phyloP scores from a whole-genome alignment of 2,329 filamentous ascomycete species.

The Talaromyces sp. region DNA sequence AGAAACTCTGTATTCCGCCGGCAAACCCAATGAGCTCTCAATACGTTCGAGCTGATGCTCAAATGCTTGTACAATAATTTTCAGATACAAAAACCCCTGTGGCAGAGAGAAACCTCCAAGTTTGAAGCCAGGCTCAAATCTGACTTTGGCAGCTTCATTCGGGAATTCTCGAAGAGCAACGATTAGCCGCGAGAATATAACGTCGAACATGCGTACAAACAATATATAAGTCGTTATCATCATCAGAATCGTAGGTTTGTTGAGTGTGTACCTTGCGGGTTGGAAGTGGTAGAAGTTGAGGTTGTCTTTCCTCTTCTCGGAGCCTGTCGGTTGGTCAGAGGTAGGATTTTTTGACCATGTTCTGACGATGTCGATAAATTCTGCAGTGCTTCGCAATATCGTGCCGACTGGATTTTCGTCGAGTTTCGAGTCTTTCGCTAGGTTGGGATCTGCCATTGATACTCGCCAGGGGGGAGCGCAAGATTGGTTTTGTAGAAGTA shows the following conservation, averaged over 20 bases:
- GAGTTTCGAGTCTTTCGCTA: background rate
- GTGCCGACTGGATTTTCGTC: background rate
- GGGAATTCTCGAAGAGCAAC: conserved; percentile 2
- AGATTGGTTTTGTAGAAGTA: background rate
- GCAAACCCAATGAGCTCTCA: background rate
- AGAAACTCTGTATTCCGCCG: background rate
- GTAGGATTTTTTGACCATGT: background rate
- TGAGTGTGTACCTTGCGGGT: background rate
- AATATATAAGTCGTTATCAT: conserved; percentile 12
- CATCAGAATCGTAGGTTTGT: conserved; percentile 7
- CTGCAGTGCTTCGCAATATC: background rate
- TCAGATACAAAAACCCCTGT: conserved; percentile 1
- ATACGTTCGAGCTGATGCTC: background rate
- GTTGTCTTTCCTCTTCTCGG: background rate
- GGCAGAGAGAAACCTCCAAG: conserved; percentile 7
- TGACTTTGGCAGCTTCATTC: background rate
- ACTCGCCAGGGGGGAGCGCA: conserved; percentile 2
- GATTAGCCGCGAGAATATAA: background rate
- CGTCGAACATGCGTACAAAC: conserved; percentile 10
- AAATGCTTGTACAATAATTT: background rate
- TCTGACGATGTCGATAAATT: conserved; percentile 2
- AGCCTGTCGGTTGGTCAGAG: background rate
- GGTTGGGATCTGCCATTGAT: background rate
- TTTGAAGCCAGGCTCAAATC: conserved; percentile 5
- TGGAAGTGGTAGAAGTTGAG: background rate